A percentile compares a stretch with the other conserved stretches of the same genome.
These are phyloP conservation scores for Schizochytrium sp. DNA, from an alignment of 108 stramenopile species.

Conservation along the genomic window DNA sequence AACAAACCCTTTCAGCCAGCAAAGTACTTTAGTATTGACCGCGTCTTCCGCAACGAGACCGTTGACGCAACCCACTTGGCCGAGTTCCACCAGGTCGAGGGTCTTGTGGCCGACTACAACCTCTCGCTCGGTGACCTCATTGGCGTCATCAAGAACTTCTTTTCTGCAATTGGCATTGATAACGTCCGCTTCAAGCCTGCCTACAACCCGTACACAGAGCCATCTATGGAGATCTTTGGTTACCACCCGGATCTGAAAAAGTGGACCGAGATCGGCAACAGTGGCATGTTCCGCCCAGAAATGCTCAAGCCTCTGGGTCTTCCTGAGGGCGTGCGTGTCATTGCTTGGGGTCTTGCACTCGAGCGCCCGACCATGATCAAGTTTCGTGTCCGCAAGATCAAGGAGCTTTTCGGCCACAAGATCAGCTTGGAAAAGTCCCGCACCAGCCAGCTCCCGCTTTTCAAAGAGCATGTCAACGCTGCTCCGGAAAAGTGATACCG, in stretches of 20 bases:
- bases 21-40: constrained; percentile 93
- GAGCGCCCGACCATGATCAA: constrained; percentile 99
- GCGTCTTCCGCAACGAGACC: constrained; percentile 98
- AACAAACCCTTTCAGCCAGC: constrained; percentile 87
- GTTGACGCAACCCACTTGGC: constrained; percentile 99
- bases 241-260: constrained; percentile 99
- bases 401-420: constrained; percentile 99
- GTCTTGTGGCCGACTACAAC: constrained; percentile 96
- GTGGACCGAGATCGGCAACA: constrained; percentile 98
- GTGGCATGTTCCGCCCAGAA: constrained; percentile 99
- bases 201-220: constrained; percentile 99
- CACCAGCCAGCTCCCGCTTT: constrained; percentile 87
- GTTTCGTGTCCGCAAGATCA: constrained; percentile 96
- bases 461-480: constrained; percentile 33
- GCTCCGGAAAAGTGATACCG: background rate
- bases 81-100: constrained; percentile 99
- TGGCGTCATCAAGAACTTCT: constrained; percentile 96
- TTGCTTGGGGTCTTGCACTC: constrained; percentile 96
- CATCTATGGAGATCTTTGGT: constrained; percentile 99
- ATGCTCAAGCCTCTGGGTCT: constrained; percentile 98
- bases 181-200: constrained; percentile 99
- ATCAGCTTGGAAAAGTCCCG: constrained; percentile 84
- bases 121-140: constrained; percentile 91
- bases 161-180: constrained; percentile 94
- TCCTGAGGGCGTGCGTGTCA: constrained; percentile 97